Evolutionary conservation across 306 rosid species (phyloP).

Genomic region (Albizia julibrissin): DNA sequence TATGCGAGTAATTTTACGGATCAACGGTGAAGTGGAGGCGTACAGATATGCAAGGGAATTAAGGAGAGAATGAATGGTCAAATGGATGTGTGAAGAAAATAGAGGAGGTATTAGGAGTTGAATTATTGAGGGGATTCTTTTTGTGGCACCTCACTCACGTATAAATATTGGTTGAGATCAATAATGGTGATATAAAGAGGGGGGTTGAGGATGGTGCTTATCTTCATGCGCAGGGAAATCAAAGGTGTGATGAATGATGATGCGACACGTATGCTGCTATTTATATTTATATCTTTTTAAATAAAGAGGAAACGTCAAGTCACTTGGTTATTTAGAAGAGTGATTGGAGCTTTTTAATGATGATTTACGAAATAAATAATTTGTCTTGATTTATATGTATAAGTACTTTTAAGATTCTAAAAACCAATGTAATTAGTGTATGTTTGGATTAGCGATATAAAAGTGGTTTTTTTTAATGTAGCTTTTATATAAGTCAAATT

Average conservation of each 20-base stretch:
- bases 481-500: too few relatives aligned
- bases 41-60: not conserved
- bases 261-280: not conserved
- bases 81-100: not conserved
- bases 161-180: not conserved
- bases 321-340: too few relatives aligned
- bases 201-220: constrained; percentile 22
- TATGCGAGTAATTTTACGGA: not conserved
- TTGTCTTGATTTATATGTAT: too few relatives aligned
- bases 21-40: not conserved
- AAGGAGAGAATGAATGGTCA: not conserved
- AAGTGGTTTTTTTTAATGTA: too few relatives aligned
- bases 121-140: constrained; percentile 40
- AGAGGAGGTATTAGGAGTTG: not conserved
- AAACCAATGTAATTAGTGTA: too few relatives aligned
- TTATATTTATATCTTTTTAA: too few relatives aligned
- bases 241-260: not conserved
- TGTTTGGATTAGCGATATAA: too few relatives aligned
- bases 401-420: too few relatives aligned
- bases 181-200: not conserved
- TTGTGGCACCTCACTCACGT: constrained; percentile 36
- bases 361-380: too few relatives aligned
- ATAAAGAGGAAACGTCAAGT: not conserved
- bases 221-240: constrained; percentile 26
- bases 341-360: too few relatives aligned